These are phyloP conservation scores for Pleomassaria siparia DNA, from an alignment of 2,329 filamentous ascomycete species.

Conservation along the genomic window DNA sequence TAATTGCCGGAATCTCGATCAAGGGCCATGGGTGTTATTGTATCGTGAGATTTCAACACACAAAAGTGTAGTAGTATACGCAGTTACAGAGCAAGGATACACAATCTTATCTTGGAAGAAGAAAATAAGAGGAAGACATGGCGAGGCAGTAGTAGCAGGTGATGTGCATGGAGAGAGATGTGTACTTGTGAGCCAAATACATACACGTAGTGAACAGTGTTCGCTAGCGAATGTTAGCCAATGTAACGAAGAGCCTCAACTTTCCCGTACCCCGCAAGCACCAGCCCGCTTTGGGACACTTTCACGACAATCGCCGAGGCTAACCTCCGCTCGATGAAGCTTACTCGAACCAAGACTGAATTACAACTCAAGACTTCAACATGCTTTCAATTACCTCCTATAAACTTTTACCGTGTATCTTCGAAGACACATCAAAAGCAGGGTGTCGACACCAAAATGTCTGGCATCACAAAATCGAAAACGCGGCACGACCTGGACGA, in stretches of 20 bases:
- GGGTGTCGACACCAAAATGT: constrained; percentile 9
- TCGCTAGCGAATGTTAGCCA: too few relatives aligned
- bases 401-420: not conserved
- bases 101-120: too few relatives aligned
- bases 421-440: not conserved
- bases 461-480: constrained; percentile 15
- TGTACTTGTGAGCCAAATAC: too few relatives aligned
- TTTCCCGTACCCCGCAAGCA: not conserved
- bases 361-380: constrained; percentile 2
- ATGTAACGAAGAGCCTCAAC: constrained; percentile 1
- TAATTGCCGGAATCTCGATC: too few relatives aligned
- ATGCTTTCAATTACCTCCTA: not conserved
- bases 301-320: constrained; percentile 20
- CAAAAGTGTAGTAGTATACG: too few relatives aligned
- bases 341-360: constrained; percentile 11
- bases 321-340: constrained; percentile 17
- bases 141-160: too few relatives aligned
- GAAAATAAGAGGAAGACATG: too few relatives aligned
- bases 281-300: not conserved
- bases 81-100: too few relatives aligned
- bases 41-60: too few relatives aligned
- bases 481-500: constrained; percentile 34
- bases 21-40: too few relatives aligned
- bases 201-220: too few relatives aligned
- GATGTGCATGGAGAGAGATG: too few relatives aligned